A percentile compares a stretch with the other conserved stretches of the same genome.
phyloP scores from a whole-genome alignment of 2,329 filamentous ascomycete genomes.

The Alternaria triticimaculans region DNA sequence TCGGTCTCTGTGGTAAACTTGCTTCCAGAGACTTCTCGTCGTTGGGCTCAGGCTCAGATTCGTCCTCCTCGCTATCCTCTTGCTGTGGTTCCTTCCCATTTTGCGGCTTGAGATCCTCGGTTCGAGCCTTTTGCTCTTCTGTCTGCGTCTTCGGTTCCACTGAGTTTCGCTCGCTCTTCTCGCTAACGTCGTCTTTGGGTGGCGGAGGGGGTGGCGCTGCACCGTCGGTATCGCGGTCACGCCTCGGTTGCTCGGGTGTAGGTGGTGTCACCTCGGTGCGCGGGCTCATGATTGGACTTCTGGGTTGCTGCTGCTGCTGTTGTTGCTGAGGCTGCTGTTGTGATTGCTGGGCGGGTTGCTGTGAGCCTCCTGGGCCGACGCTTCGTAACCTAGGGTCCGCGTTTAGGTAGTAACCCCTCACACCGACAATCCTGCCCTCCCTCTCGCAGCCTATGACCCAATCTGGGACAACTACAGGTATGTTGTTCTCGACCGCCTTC shows the following conservation, averaged over 20 bases:
- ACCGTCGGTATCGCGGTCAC: constrained; percentile 29
- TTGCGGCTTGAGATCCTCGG: constrained; percentile 42
- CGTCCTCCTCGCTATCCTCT: constrained; percentile 35
- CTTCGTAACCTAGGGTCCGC: constrained; percentile 72
- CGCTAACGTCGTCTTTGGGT: constrained; percentile 39
- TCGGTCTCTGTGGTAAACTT: constrained; percentile 34
- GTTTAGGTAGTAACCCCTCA: constrained; percentile 95
- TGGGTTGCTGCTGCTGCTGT: constrained; percentile 34
- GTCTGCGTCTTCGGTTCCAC: constrained; percentile 40
- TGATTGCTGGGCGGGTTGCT: constrained; percentile 31
- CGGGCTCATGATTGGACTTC: constrained; percentile 50
- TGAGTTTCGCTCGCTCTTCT: constrained; percentile 28
- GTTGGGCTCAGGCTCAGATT: constrained; percentile 23
- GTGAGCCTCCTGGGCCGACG: constrained; percentile 50
- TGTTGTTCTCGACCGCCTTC: constrained; percentile 96
- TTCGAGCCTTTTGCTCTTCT: constrained; percentile 45
- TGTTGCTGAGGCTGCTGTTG: constrained; percentile 26
- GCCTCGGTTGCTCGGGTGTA: constrained; percentile 53
- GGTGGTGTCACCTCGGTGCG: constrained; percentile 59
- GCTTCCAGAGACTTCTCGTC: constrained; percentile 38
- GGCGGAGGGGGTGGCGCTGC: constrained; percentile 44
- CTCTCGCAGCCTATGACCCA: constrained; percentile 98
- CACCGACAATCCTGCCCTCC: constrained; percentile 89
- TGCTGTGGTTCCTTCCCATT: constrained; percentile 35
- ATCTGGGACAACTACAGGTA: constrained; percentile 93